Evolutionary conservation across 2,329 filamentous ascomycete species (phyloP), one percentile per base, ranked within the genome.

Genomic region (Arthrinium puccinioides): DNA sequence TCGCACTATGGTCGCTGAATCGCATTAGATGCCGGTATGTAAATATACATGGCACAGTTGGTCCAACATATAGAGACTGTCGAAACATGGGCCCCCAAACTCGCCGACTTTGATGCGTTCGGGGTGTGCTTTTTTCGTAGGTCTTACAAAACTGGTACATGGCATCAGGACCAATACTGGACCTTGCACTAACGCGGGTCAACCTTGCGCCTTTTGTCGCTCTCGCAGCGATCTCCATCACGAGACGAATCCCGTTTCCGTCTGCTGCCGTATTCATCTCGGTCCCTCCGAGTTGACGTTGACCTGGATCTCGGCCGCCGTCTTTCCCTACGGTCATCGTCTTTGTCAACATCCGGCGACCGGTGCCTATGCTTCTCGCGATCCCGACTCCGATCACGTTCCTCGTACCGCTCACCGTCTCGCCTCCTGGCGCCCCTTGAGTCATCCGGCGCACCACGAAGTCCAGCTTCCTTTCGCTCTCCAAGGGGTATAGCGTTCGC

Each of bases 401-500:
- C 48, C 5, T 42, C 42, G 6, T 50, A 49, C 7, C 52, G 42
- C 18, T 48, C 45, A n/a, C 49, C 48, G 16, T 51, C 47, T 15
- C 48, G 32, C 21, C 47, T 52, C 41, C 67, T 60, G 47, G 72
- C 72, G 18, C 60, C 61, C 9, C 67, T 61, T n/a, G n/a, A n/a
- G n/a, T n/a, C n/a, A n/a, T 21, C 63, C 26, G 38, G 45, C 10
- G 42, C 44, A 33, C 39, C 49, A 36, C 37, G 55, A 40, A 21
- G 59, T 52, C 45, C 28, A 46, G 24, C 52, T 6, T 57, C 55
- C 53, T 70, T 75, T 34, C 79, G 64, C 47, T 82, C 76, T 0
- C 82, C 83, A 16, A 89, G 62, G 2, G 82, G 81, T 37, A 81
- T 73, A 4, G 76, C 76, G 59, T 89, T 89, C 2, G 83, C 82